Percentiles rank a stretch among this genome's conserved stretches.
Evolutionary conservation across 1,139 yeast species (phyloP).

Genomic region (Geotrichum citri-aurantii): DNA sequence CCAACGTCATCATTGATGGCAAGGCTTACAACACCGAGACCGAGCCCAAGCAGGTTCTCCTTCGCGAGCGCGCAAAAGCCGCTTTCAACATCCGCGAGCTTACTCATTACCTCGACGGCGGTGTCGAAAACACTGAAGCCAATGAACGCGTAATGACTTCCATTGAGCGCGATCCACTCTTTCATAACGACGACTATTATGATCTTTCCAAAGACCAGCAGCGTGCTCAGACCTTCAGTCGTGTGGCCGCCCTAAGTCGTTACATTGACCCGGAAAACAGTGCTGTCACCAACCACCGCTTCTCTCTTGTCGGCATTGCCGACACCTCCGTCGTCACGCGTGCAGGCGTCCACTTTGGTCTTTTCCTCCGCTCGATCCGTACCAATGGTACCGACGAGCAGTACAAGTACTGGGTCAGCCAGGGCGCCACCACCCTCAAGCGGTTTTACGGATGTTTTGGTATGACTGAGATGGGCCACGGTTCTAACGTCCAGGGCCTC

Average conservation of each 20-base stretch:
- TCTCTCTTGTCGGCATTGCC: conserved; percentile 39
- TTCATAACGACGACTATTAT: conserved; percentile 43
- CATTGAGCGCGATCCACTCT: conserved; percentile 47
- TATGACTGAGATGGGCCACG: conserved; percentile 91
- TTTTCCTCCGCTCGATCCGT: conserved; percentile 58
- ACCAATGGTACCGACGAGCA: conserved; percentile 64
- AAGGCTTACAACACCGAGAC: conserved; percentile 22
- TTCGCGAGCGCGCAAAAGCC: conserved; percentile 42
- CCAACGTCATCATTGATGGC: conserved; percentile 25
- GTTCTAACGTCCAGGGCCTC: conserved; percentile 83
- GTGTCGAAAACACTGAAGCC: conserved; percentile 39
- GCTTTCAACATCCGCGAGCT: conserved; percentile 40
- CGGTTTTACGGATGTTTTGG: conserved; percentile 84
- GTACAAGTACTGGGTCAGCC: conserved; percentile 60
- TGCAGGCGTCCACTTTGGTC: conserved; percentile 61
- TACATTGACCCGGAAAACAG: conserved; percentile 39
- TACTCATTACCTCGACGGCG: conserved; percentile 47
- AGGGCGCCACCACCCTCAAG: conserved; percentile 58
- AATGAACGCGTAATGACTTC: conserved; percentile 42
- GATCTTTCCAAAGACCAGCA: conserved; percentile 44
- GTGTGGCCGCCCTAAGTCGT: conserved; percentile 42
- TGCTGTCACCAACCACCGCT: conserved; percentile 27
- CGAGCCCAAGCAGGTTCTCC: conserved; percentile 24
- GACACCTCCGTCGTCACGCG: conserved; percentile 63
- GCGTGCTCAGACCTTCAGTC: conserved; percentile 45